Evolutionary conservation across 2,329 filamentous ascomycete genomes (phyloP).

Genomic region (Fusarium nematophilum): DNA sequence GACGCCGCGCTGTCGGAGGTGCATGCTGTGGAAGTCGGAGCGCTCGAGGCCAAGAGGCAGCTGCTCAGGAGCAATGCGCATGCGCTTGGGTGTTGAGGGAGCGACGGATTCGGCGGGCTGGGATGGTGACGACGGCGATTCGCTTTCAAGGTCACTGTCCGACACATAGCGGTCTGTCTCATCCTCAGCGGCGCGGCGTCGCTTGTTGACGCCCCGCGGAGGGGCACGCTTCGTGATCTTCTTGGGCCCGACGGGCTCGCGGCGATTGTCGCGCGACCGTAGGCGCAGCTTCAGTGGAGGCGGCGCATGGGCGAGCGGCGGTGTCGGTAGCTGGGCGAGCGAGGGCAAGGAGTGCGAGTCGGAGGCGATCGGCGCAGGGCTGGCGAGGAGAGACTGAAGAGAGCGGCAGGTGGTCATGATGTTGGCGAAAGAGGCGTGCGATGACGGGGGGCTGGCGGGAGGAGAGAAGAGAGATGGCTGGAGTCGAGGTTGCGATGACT

Average conservation of each 20-base stretch:
- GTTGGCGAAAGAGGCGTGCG: slow-evolving; percentile 62
- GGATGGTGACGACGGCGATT: slow-evolving; percentile 28
- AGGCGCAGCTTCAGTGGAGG: slow-evolving; percentile 66
- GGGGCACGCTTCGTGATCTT: slow-evolving; percentile 64
- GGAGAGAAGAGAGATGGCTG: slow-evolving; percentile 68
- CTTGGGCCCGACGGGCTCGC: slow-evolving; percentile 51
- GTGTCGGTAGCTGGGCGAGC: slow-evolving; percentile 61
- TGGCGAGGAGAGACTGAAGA: slow-evolving; percentile 67
- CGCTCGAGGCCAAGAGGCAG: slow-evolving; percentile 70
- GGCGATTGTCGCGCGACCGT: slow-evolving; percentile 56
- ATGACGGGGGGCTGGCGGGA: slow-evolving; percentile 65
- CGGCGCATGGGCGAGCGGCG: slow-evolving; percentile 64
- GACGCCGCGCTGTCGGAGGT: slow-evolving; percentile 44
- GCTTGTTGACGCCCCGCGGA: slow-evolving; percentile 64
- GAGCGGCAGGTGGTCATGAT: slow-evolving; percentile 70
- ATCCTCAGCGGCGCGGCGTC: slow-evolving; percentile 61
- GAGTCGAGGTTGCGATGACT: slow-evolving; percentile 55
- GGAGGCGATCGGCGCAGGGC: slow-evolving; percentile 49
- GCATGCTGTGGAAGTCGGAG: slow-evolving; percentile 64
- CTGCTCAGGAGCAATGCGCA: slow-evolving; percentile 69
- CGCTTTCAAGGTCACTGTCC: slow-evolving; percentile 53
- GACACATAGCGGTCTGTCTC: slow-evolving; percentile 55
- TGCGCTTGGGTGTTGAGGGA: slow-evolving; percentile 69
- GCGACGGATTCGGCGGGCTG: slow-evolving; percentile 37
- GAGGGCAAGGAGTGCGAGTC: slow-evolving; percentile 49